These are phyloP conservation scores for Trichoderma pleuroti DNA, from an alignment of 2,329 filamentous ascomycete species.

Conservation along the genomic window DNA sequence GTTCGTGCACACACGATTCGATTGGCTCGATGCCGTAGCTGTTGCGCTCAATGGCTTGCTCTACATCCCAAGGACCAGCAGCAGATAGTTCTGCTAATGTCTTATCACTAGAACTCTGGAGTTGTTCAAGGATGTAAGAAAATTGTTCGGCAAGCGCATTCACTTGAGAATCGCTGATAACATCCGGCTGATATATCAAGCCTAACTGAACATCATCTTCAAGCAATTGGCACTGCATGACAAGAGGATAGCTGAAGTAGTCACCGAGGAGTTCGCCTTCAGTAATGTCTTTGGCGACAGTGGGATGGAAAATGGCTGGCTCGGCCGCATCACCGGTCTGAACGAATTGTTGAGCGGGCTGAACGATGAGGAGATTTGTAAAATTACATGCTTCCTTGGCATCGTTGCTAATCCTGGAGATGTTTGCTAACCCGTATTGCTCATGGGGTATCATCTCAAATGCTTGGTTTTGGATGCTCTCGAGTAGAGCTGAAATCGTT, in stretches of 20 bases:
- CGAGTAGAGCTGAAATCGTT: background rate
- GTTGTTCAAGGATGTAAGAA: background rate
- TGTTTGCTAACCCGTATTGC: slow-evolving; percentile 4
- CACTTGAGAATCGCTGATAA: background rate
- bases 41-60: background rate
- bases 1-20: background rate
- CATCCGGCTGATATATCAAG: background rate
- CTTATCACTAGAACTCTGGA: background rate
- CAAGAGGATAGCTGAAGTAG: slow-evolving; percentile 3
- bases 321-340: background rate
- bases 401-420: background rate
- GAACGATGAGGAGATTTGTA: slow-evolving; percentile 1
- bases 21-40: background rate
- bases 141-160: slow-evolving; percentile 10
- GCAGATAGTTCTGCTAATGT: background rate
- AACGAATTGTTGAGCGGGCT: background rate
- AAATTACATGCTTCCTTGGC: slow-evolving; percentile 11
- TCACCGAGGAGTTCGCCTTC: background rate
- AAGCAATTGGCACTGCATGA: slow-evolving; percentile 1
- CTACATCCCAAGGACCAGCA: background rate
- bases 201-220: background rate
- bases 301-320: background rate
- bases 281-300: background rate
- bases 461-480: slow-evolving; percentile 3
- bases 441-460: slow-evolving; percentile 7